phyloP scores from a whole-genome alignment of 1,284 basidiomycete species.

The Pseudozyma tsukubaensis region DNA sequence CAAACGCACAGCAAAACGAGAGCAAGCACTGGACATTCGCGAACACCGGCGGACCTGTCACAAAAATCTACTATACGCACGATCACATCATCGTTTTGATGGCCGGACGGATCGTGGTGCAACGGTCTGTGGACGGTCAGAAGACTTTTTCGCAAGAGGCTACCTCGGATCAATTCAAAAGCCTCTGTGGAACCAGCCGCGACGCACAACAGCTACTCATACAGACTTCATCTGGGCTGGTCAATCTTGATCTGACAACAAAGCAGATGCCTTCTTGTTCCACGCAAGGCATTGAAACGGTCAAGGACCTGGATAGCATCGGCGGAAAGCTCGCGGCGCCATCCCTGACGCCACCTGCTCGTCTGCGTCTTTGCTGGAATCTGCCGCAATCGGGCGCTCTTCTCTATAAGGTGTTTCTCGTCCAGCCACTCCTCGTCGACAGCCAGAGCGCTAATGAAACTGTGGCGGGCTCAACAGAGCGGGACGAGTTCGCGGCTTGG shows the following conservation, averaged over 20 bases:
- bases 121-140: conserved; percentile 1
- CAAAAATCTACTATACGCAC: conserved; percentile 1
- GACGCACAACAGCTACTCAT: conserved; percentile 20
- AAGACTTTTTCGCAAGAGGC: conserved; percentile 8
- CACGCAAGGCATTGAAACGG: conserved; percentile 2
- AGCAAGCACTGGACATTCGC: conserved; percentile 10
- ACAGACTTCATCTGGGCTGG: conserved; percentile 11
- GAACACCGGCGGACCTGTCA: conserved; percentile 1
- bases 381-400: conserved; percentile 19
- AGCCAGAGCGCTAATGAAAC: neutral
- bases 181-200: conserved; percentile 21
- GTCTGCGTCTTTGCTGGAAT: conserved; percentile 30
- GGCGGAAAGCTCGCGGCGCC: neutral
- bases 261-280: neutral
- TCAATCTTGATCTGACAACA: conserved; percentile 10
- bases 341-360: neutral
- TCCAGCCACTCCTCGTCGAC: conserved; percentile 8
- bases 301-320: neutral
- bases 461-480: neutral
- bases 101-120: conserved; percentile 1
- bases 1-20: neutral
- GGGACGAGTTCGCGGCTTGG: conserved; percentile 17
- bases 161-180: conserved; percentile 1
- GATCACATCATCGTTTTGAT: conserved; percentile 10
- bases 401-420: conserved; percentile 27